Evolutionary conservation across 441 rosid species (phyloP), one percentile per base, ranked within the genome.

Genomic region (California macrophylla): DNA sequence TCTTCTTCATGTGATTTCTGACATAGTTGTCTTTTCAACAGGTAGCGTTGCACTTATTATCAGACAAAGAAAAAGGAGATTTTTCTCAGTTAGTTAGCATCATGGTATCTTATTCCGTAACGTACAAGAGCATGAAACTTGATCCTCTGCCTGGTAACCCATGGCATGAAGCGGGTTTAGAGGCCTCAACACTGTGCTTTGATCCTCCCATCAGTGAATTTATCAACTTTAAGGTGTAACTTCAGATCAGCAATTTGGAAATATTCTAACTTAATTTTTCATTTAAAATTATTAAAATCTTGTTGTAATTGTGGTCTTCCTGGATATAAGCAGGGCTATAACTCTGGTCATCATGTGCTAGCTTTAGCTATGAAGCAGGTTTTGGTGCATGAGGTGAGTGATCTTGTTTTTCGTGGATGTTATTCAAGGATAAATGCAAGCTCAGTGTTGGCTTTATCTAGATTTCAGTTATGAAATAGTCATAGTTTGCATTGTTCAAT

Each of bases 301-400:
- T 66, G 54, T 26, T 68, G 45, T 74, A 25, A 82, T 70, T 76
- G 28, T 47, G 40, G 3, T 30, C 71, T 75, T 73, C 70, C 72
- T 82, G 77, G 69, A 72, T 71, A 60, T 73, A 66, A 76, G 76
- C 91, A 95, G 97, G 96, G 82, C 67, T 78, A 83, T 79, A 75
- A 10, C 66, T 82, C 81, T 50, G 80, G 81, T 80, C 93, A 88
- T 80, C 76, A 84, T 74, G 77, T 80, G 60, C 92, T 95, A 64
- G 76, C 95, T 66, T 66, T 85, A 47, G 85, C 95, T 20, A 82
- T 86, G 92, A 94, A 92, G 85, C 98, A 89, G 83, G 81, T 90
- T 77, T 78, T 94, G 81, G 80, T 85, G 76, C 98, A 92, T 71
- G 99, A 94, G 89, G 98, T 92, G 75, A 77, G 91, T 72, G 69